phyloP scores from a whole-genome alignment of 768 basidiomycete species.

The Boletus rufocinnamomeus region DNA sequence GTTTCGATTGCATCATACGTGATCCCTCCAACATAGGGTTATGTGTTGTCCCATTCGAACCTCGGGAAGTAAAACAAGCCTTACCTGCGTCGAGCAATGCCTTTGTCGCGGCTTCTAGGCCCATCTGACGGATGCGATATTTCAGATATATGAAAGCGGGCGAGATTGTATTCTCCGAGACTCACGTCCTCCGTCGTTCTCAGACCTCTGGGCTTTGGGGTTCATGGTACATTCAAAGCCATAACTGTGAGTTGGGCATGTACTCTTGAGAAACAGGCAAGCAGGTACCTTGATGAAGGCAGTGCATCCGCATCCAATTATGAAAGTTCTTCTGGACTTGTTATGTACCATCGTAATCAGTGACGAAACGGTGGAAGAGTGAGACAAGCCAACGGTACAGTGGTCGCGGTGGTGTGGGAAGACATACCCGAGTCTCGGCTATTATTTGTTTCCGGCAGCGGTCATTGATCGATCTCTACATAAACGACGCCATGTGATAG shows the following conservation, averaged over 20 bases:
- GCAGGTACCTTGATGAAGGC: no score
- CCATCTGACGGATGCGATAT: no score
- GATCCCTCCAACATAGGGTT: slow-evolving; percentile 50
- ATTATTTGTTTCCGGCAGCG: not conserved
- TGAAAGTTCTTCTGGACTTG: not conserved
- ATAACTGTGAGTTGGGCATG: not conserved
- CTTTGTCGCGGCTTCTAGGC: slow-evolving; percentile 52
- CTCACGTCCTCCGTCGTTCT: slow-evolving; percentile 74
- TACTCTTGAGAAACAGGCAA: not conserved
- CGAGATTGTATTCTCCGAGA: not conserved
- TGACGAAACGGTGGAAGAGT: not conserved
- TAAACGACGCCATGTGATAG: not conserved
- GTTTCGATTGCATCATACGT: slow-evolving; percentile 76
- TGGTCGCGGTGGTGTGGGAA: not conserved
- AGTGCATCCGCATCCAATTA: not conserved
- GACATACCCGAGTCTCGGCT: not conserved
- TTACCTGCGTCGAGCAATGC: slow-evolving; percentile 82
- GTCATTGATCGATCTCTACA: not conserved
- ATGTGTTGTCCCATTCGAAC: not conserved
- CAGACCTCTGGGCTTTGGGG: slow-evolving; percentile 58
- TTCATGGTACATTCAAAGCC: slow-evolving; percentile 5
- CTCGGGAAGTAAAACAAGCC: not conserved
- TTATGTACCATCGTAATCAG: slow-evolving; percentile 5
- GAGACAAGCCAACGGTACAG: no score
- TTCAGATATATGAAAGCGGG: not conserved